These are phyloP conservation scores for Keithomyces neogunnii DNA, from an alignment of 2,329 filamentous ascomycete genomes.

Conservation along the genomic window DNA sequence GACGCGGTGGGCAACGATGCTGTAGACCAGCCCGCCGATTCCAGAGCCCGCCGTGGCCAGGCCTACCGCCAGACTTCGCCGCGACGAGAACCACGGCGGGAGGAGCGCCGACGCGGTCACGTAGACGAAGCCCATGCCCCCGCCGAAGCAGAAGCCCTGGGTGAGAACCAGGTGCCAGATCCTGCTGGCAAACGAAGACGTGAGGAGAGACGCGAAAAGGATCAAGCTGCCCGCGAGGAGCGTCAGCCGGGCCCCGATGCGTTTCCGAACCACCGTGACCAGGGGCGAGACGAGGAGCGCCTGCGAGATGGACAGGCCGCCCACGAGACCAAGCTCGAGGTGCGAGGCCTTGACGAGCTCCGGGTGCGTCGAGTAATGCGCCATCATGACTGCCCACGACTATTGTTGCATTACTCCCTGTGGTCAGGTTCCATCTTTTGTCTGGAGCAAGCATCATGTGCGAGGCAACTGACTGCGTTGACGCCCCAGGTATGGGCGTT, in stretches of 20 bases:
- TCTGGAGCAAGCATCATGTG: neutral
- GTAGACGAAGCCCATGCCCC: conserved; percentile 53
- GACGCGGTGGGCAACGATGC: conserved; percentile 31
- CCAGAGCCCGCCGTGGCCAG: conserved; percentile 45
- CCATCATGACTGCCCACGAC: conserved; percentile 47
- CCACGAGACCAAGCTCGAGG: conserved; percentile 51
- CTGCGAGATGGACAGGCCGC: conserved; percentile 44
- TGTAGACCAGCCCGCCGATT: conserved; percentile 17
- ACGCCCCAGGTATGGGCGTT: conserved; percentile 33
- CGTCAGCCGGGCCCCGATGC: conserved; percentile 22
- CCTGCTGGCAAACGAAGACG: conserved; percentile 39
- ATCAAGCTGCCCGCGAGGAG: conserved; percentile 45
- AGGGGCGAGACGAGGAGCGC: conserved; percentile 32
- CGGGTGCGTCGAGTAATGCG: conserved; percentile 43
- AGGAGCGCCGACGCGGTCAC: conserved; percentile 46
- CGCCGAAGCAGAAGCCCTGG: conserved; percentile 51
- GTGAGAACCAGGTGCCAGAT: conserved; percentile 54
- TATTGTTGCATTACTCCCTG: conserved; percentile 3
- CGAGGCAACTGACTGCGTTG: conserved; percentile 18
- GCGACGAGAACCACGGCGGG: conserved; percentile 53
- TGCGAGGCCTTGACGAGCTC: conserved; percentile 41
- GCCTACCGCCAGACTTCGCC: conserved; percentile 48
- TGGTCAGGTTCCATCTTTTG: neutral
- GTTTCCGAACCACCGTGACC: conserved; percentile 16
- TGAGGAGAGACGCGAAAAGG: conserved; percentile 41